Percentiles rank a stretch among this genome's conserved stretches.
Conservation (phyloP, 169 alveolate genomes). For the Plasmodium blacklocki region DNA sequence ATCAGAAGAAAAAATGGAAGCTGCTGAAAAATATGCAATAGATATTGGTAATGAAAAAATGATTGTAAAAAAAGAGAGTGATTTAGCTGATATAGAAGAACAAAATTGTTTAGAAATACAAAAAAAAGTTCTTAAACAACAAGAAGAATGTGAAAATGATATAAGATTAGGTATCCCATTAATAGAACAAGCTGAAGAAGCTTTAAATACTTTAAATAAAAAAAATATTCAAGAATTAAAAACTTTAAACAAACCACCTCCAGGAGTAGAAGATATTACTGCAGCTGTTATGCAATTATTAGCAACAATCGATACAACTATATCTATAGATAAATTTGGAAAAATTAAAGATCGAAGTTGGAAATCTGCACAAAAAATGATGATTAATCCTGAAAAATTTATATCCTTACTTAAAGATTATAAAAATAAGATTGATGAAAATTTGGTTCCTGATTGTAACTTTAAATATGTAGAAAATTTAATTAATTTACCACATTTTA, state of each 20-base stretch:
- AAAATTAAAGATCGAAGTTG: slow-evolving; percentile 92
- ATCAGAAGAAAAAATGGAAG: slow-evolving; percentile 93
- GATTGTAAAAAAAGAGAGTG: slow-evolving; percentile 92
- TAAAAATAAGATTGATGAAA: slow-evolving; percentile 92
- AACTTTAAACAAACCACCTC: slow-evolving; percentile 95
- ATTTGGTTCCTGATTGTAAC: slow-evolving; percentile 92
- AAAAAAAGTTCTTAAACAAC: slow-evolving; percentile 90
- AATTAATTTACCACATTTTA: slow-evolving; percentile 89
- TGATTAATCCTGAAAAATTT: slow-evolving; percentile 95
- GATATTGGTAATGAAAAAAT: slow-evolving; percentile 94
- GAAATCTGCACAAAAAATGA: slow-evolving; percentile 96
- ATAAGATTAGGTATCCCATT: slow-evolving; percentile 94
- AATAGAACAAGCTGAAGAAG: slow-evolving; percentile 93
- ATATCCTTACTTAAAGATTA: slow-evolving; percentile 89
- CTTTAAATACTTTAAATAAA: slow-evolving; percentile 93
- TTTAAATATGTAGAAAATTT: slow-evolving; percentile 87
- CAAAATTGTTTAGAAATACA: slow-evolving; percentile 93
- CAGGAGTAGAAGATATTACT: slow-evolving; percentile 94
- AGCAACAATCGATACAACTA: slow-evolving; percentile 91
- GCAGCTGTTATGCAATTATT: slow-evolving; percentile 94
- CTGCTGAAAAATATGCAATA: slow-evolving; percentile 94
- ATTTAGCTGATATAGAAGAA: slow-evolving; percentile 93
- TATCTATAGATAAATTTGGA: slow-evolving; percentile 94
- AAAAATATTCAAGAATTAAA: slow-evolving; percentile 95
- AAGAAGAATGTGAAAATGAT: slow-evolving; percentile 92